Conservation (phyloP, 768 basidiomycete genomes). For the Candolleomyces efflorescens region DNA sequence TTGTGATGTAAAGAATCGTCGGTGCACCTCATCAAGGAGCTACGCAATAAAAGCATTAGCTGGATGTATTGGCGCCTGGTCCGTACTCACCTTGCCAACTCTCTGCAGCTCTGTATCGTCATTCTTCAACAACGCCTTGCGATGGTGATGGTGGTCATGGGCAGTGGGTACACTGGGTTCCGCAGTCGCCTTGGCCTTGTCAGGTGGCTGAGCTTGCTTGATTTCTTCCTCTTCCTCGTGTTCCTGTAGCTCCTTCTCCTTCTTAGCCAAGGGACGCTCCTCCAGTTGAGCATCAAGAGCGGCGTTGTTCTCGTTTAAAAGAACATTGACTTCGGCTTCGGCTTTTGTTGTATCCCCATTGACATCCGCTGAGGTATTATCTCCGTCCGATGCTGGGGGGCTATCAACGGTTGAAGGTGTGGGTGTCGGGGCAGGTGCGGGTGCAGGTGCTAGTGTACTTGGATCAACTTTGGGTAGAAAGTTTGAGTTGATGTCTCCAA, state of each 20-base stretch:
- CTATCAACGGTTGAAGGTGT: conserved; percentile 9
- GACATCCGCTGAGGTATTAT: conserved; percentile 38
- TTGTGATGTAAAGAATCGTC: conserved; percentile 68
- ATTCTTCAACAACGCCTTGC: conserved; percentile 79
- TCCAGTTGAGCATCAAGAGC: conserved; percentile 83
- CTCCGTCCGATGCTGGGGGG: conserved; percentile 13
- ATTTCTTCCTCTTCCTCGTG: conserved; percentile 21
- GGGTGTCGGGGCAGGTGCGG: background rate
- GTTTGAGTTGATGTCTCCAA: conserved; percentile 96
- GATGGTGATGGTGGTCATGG: conserved; percentile 27
- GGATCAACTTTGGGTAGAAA: conserved; percentile 82
- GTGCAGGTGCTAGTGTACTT: conserved; percentile 27
- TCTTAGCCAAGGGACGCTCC: conserved; percentile 82
- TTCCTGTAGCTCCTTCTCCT: conserved; percentile 73
- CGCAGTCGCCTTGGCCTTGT: conserved; percentile 15
- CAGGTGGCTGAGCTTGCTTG: conserved; percentile 10
- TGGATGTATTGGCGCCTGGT: background rate
- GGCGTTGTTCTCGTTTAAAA: conserved; percentile 61
- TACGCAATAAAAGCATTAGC: conserved; percentile 24
- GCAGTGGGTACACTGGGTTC: conserved; percentile 20
- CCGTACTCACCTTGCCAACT: conserved; percentile 58
- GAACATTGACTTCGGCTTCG: conserved; percentile 54
- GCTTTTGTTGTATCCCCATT: conserved; percentile 36
- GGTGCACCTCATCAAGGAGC: conserved; percentile 82
- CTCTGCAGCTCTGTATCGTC: conserved; percentile 81